Evolutionary conservation across 345 rosid species (phyloP), one percentile per base, ranked within the genome.

Genomic region (Salix exigua): DNA sequence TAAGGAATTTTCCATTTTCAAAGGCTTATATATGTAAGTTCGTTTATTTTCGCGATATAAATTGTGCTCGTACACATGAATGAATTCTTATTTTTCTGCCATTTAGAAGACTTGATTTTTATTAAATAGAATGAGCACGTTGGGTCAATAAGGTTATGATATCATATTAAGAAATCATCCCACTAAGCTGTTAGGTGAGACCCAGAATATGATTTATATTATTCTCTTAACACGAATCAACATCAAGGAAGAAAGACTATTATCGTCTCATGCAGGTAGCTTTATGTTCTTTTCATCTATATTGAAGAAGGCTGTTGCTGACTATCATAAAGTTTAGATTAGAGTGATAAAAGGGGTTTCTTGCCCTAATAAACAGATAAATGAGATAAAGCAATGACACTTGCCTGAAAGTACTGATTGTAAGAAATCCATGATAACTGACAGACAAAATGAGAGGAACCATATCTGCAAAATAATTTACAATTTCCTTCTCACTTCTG

Each of bases 401-500:
- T 62, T 33, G 82, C 91, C 89, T 23, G 85, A 85, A 71, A 88
- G 82, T 9, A 83, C 83, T 0, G 83, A 76, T 35, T 78, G 88
- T 18, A 79, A 23, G 71, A 86, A 77, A 25, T 86, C 91, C 28
- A 83, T 30, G 31, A 55, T 60, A 61, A 83, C 77, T 2, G 86
- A 83, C 21, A 76, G 13, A 63, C 85, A 73, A 25, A 28, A 86
- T 31, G n/a, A 85, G 30, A 3, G 86, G 83, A 68, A 75, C 73
- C 77, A 87, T 79, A 37, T 77, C 76, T 19, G 84, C 78, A 1
- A 80, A 85, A 77, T 84, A 82, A 17, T 75, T 42, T 61, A 82
- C 87, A 10, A 90, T 86, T 71, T 77, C 86, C 62, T 73, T 44
- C 44, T 83, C 82, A 8, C 68, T 82, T 70, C 83, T 89, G 71